Percentiles rank a stretch among this genome's conserved stretches.
Evolutionary conservation across 176 grass and related monocot genomes (phyloP).

Genomic region (Sorghum bicolor): Sorghum_bicolor_NCBIv3 NC_012872.2:68195501-68196000

Average conservation of each 20-base stretch:
- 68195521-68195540: constrained; percentile 8
- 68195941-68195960: constrained; percentile 65
- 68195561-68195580: constrained; percentile 6
- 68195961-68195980: constrained; percentile 38
- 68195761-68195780: constrained; percentile 73
- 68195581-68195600: background rate
- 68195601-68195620: background rate
- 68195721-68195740: constrained; percentile 90
- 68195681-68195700: constrained; percentile 52
- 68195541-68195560: background rate
- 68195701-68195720: constrained; percentile 99
- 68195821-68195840: constrained; percentile 62
- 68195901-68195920: background rate
- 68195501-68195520: constrained; percentile 27
- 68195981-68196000: constrained; percentile 34
- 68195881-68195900: background rate
- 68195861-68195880: background rate
- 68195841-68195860: constrained; percentile 43
- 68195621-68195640: background rate
- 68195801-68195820: constrained; percentile 78
- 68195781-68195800: constrained; percentile 32
- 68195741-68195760: constrained; percentile 96
- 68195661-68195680: background rate
- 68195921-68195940: constrained; percentile 34
- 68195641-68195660: constrained; percentile 7